A percentile compares a stretch with the other conserved stretches of the same genome.
Evolutionary conservation across 129 eudicot genomes (phyloP).

Genomic region (Scalesia atractyloides): DNA sequence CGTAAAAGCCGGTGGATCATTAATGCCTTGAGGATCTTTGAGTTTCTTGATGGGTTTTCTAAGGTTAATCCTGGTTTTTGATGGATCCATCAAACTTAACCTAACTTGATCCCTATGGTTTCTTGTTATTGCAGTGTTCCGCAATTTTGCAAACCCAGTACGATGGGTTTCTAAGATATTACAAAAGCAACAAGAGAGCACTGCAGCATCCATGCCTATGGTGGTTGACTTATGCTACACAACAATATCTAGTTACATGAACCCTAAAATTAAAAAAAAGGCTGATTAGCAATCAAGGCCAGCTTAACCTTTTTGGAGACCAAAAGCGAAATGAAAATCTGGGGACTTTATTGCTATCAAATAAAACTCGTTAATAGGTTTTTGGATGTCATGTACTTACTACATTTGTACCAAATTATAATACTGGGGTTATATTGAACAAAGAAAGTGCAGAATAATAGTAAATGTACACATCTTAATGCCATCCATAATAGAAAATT

Average conservation of each 20-base stretch:
- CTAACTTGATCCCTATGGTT: not conserved
- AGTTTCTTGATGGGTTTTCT: slow-evolving; percentile 58
- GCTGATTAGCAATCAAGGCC: not conserved
- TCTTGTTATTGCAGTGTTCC: not conserved
- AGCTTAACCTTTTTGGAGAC: too few relatives aligned
- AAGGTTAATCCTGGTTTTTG: slow-evolving; percentile 35
- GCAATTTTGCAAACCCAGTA: not conserved
- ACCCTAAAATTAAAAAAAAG: not conserved
- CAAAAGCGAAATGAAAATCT: too few relatives aligned
- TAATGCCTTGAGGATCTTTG: slow-evolving; percentile 47
- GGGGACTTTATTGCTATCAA: too few relatives aligned
- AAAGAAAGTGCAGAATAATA: too few relatives aligned
- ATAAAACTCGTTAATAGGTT: too few relatives aligned
- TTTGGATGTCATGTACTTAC: too few relatives aligned
- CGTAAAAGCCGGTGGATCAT: slow-evolving; percentile 49
- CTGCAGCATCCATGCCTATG: slow-evolving; percentile 28
- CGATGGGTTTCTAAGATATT: slow-evolving; percentile 9
- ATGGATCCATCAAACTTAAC: slow-evolving; percentile 15
- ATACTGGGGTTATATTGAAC: too few relatives aligned
- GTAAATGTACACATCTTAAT: too few relatives aligned
- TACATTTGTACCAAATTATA: too few relatives aligned
- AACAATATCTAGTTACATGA: not conserved
- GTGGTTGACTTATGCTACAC: slow-evolving; percentile 21
- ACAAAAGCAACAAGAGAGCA: slow-evolving; percentile 26
- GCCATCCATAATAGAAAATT: too few relatives aligned